Evolutionary conservation across 2,329 filamentous ascomycete species (phyloP), one percentile per base, ranked within the genome.

Genomic region (Fusarium miscanthi): DNA sequence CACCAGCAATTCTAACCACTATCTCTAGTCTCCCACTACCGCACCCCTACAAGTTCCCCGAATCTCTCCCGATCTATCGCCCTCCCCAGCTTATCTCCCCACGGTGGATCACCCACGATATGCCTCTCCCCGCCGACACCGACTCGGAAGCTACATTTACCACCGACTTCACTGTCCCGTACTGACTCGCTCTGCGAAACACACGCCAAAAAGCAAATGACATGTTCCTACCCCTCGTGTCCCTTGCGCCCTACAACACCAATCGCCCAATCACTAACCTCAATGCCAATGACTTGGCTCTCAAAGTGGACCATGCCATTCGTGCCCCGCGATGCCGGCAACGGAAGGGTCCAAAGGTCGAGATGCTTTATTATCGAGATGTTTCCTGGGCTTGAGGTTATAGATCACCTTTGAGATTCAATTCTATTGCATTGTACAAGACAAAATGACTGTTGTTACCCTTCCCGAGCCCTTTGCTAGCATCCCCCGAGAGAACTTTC

Each of bases 381-480:
- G 8, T 40, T 37, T 27, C 30, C 27, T 42, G 4, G 23, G 3
- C n/a, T 31, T 30, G 43, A 10, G 19, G 25, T 31, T 35, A 12
- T 35, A n/a, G 25, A 40, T 31, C 14, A 19, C 30, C n/a, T 27
- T 41, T 43, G 27, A 21, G 16, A 14, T 30, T 21, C 25, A 38
- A 21, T 42, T 37, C 35, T 16, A 23, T 45, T 51, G 9, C 10
- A 46, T 19, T 33, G n/a, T 49, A 35, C 8, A 4, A 35, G 31
- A 16, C 57, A 73, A 52, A 66, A 81, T 81, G 80, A 72, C 76
- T 16, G 62, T 54, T 38, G 56, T 88, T 64, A 77, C 74, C n/a
- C 86, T 92, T 43, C 89, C 90, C 12, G 84, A 88, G 60, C 87
- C 88, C 25, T 91, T 92, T 76, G 86, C 88, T 59, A 85, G 86